Base-by-base conservation (phyloP, 2,329 filamentous ascomycete species). In the Xylariaceae sp. region DNA sequence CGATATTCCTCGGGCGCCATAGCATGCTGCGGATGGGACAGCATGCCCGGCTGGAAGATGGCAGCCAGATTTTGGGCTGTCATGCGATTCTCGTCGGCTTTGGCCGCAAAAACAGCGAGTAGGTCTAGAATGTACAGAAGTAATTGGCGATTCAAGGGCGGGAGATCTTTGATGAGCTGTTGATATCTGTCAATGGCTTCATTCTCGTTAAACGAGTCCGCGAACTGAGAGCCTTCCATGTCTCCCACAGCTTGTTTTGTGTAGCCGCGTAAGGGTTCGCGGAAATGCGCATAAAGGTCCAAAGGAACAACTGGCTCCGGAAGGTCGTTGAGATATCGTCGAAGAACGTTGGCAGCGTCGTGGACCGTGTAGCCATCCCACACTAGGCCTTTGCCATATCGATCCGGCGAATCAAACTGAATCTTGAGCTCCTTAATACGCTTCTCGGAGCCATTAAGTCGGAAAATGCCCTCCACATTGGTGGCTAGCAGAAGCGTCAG, bases 281-380 rank as follows among this genome's bases (percentile, higher is more conserved):
- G 85, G 69, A 97, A 99, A 51, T 83, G 82, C 63, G 95, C 88
- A 67, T 99, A 99, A 56, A 96, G 85, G 61, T 95, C 88, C 46
- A 97, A 76, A 3, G 94, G 94, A 30, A 99, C 94, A 56, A 99
- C 96, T 5, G 94, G 94, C 66, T 99, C 94, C 2, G 94, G 94
- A 2, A 99, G 80, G 65, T 96, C 89, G 69, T 97, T 97, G 55
- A 99, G 83, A 67, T 99, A 99, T 60, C 94, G 84, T 55, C 94
- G 86, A 40, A 99, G 80, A 53, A 99, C 92, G 65, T 97, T 99
- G 62, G 94, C 91, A 22, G 94, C 94, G 77, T 99, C 94, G 70
- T 99, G 94, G 39, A 99, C 94, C 0, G 94, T 99, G 68, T 96
- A 99, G 42, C 94, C 94, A 42, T 90, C 87, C 94, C 94, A 99